Base-by-base conservation (phyloP, 73 alveolate genomes). In the Paramecium octaurelia region DNA sequence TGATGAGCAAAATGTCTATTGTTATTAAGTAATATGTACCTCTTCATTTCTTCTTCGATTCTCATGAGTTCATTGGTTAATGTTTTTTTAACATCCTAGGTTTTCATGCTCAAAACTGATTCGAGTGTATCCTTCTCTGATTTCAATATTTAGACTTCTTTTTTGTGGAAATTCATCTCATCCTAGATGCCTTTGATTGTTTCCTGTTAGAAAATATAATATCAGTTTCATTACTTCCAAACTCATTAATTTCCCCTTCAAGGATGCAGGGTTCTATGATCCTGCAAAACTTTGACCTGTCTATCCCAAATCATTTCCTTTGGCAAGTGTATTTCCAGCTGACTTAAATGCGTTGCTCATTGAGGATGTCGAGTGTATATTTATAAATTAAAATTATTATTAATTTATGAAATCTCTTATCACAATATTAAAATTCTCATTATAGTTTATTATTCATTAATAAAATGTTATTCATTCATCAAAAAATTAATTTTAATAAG, bases 31-130 rank as follows among this genome's bases (percentile, higher is more conserved):
- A 44, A 43, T 43, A 18, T 54, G 18, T 23, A 75, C 91, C 99
- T 93, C 88, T 97, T 98, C 99, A 97, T 97, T 86, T 97, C 99
- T 59, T 97, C 99, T 90, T 98, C 99, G 16, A 98, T 99, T 83
- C 98, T 96, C 92, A 94, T 94, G 64, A 98, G 95, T 94, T 98
- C 99, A 83, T 96, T 54, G 1, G 69, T 54, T 50, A 98, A 94
- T 18, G 99, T 94, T 92, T 98, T 98, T 83, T 98, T 94, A 84
- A 97, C 99, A 95, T 98, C 99, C 60, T 96, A 92, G 34, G 99
- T 97, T 93, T 98, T 98, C 98, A 97, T 97, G 38, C 97, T 97
- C 59, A 98, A 93, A 44, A 97, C 99, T 42, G 94, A 89, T 92
- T 98, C 98, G 34, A 97, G 96, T 10, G 99, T 97, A 92, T 97